These are phyloP conservation scores for Veloporphyrellus conicus DNA, from an alignment of 1,284 basidiomycete genomes.

Conservation along the genomic window DNA sequence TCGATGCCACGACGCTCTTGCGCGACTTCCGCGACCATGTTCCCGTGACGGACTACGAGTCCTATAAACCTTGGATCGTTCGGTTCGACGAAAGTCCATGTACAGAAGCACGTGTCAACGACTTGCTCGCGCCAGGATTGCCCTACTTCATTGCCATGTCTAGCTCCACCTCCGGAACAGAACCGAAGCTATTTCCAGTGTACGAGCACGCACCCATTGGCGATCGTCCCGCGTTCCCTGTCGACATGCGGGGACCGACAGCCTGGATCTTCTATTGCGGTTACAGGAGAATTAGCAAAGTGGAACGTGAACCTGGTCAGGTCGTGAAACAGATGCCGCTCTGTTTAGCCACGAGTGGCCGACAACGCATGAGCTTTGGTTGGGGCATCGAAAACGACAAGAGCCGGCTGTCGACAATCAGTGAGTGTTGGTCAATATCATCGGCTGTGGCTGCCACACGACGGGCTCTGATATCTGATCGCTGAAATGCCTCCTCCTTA, in stretches of 20 bases:
- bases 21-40: constrained; percentile 7
- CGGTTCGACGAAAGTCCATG: constrained; percentile 12
- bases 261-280: constrained; percentile 12
- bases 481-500: background rate
- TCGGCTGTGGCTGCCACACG: no score
- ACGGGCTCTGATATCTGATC: no score
- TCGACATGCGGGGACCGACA: constrained; percentile 5
- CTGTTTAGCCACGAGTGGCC: constrained; percentile 6
- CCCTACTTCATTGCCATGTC: constrained; percentile 16
- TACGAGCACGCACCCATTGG: background rate
- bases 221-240: constrained; percentile 1
- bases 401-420: constrained; percentile 5
- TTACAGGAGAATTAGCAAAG: constrained; percentile 8
- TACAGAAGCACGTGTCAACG: constrained; percentile 7
- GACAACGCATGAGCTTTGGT: constrained; percentile 7
- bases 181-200: constrained; percentile 4
- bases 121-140: constrained; percentile 20
- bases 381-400: constrained; percentile 14
- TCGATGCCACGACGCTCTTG: constrained; percentile 5
- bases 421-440: no score
- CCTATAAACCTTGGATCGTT: constrained; percentile 15
- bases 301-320: constrained; percentile 9
- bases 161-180: constrained; percentile 17
- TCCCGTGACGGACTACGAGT: constrained; percentile 15
- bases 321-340: constrained; percentile 10